Conservation (phyloP, 2,329 filamentous ascomycete genomes). For the Cryphonectria radicalis region DNA sequence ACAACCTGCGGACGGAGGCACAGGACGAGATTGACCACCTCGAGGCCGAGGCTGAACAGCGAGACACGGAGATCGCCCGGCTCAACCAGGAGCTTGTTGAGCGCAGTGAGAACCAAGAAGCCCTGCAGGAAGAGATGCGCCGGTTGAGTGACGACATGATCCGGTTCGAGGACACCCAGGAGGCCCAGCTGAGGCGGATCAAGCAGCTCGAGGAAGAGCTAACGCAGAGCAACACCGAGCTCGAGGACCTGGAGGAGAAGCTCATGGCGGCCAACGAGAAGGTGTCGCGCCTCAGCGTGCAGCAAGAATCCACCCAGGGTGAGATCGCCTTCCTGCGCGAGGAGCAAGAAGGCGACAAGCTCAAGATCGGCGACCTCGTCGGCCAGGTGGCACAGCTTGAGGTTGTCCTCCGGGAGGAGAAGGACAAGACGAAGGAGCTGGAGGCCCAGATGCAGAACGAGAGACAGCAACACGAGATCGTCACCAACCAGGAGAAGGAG, state of each 20-base stretch:
- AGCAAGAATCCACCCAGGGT: conserved; percentile 88
- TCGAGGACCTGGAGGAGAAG: conserved; percentile 83
- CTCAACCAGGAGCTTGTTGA: conserved; percentile 74
- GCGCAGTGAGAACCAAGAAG: conserved; percentile 83
- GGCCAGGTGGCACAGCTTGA: conserved; percentile 80
- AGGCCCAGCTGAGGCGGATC: conserved; percentile 77
- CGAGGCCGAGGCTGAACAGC: conserved; percentile 74
- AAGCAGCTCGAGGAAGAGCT: conserved; percentile 83
- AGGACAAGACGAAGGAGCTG: conserved; percentile 73
- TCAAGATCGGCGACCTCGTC: conserved; percentile 93
- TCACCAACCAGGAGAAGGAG: conserved; percentile 88
- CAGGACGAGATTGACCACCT: conserved; percentile 69
- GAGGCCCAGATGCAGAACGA: conserved; percentile 79
- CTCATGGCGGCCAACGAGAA: conserved; percentile 86
- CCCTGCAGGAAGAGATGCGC: conserved; percentile 93
- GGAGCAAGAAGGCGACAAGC: conserved; percentile 97
- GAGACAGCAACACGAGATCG: conserved; percentile 81
- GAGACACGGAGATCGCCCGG: conserved; percentile 70
- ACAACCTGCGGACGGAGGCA: conserved; percentile 63
- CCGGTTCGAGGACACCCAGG: conserved; percentile 86
- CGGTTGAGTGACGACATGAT: conserved; percentile 86
- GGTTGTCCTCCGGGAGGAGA: conserved; percentile 80
- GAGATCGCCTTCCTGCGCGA: conserved; percentile 95
- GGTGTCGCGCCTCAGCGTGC: conserved; percentile 83
- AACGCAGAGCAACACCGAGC: conserved; percentile 80